Conservation (phyloP, 257 asterid species). For the Eucommia ulmoides region DNA sequence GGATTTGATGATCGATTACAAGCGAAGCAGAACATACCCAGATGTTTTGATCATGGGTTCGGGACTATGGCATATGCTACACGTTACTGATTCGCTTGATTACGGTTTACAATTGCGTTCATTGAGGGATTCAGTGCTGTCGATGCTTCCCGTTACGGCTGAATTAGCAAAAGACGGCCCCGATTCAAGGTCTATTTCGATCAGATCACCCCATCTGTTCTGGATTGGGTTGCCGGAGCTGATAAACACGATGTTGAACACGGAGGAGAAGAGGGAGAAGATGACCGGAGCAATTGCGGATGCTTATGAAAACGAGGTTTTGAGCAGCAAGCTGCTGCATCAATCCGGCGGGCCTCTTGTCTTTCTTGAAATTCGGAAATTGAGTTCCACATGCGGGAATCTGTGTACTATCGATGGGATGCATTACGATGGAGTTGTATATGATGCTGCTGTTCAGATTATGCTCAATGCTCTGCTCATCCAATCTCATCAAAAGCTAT, state of each 20-base stretch:
- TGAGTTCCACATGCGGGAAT: conserved; percentile 60
- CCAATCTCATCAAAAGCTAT: conserved; percentile 71
- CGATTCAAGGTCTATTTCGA: conserved; percentile 18
- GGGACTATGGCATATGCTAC: conserved; percentile 95
- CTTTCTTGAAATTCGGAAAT: conserved; percentile 46
- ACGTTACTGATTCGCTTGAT: conserved; percentile 43
- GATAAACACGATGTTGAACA: conserved; percentile 58
- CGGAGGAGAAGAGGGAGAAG: conserved; percentile 61
- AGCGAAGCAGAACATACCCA: conserved; percentile 32
- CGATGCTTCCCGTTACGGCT: conserved; percentile 53
- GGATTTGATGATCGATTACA: conserved; percentile 26
- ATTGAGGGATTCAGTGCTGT: conserved; percentile 43
- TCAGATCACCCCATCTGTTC: conserved; percentile 50
- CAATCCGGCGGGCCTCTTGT: conserved; percentile 60
- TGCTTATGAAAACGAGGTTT: conserved; percentile 44
- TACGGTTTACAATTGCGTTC: conserved; percentile 37
- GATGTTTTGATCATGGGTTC: conserved; percentile 87
- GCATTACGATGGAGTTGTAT: conserved; percentile 73
- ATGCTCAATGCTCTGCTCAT: conserved; percentile 81
- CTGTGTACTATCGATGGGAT: conserved; percentile 79
- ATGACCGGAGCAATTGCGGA: conserved; percentile 38
- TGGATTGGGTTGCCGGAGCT: conserved; percentile 91
- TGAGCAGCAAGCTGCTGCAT: conserved; percentile 39
- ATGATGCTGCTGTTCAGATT: conserved; percentile 68
- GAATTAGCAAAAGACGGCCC: conserved; percentile 24